phyloP scores from a whole-genome alignment of 2,329 filamentous ascomycete species.

The Colletotrichum euphorbiae region DNA sequence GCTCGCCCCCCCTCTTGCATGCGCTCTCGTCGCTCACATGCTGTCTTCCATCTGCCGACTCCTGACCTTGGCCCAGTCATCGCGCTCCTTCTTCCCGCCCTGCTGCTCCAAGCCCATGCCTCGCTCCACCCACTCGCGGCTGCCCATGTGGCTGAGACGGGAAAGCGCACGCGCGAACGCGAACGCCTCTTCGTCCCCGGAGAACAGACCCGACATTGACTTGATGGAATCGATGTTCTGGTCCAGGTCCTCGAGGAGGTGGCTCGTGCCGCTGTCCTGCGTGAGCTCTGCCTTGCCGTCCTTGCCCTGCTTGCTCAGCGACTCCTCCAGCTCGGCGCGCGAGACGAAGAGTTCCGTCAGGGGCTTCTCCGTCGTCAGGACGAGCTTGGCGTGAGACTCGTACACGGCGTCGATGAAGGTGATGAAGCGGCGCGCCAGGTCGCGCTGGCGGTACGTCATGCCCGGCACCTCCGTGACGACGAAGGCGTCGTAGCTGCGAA shows the following conservation, averaged over 20 bases:
- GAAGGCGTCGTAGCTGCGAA: conserved; percentile 90
- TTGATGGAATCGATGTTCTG: conserved; percentile 88
- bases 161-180: conserved; percentile 92
- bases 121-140: conserved; percentile 92
- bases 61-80: conserved; percentile 73
- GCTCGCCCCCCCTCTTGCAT: not conserved
- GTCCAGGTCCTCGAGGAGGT: conserved; percentile 88
- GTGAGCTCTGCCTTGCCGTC: conserved; percentile 45
- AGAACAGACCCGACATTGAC: conserved; percentile 82
- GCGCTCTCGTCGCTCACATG: conserved; percentile 57
- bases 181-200: conserved; percentile 95
- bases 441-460: conserved; percentile 88
- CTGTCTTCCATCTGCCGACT: conserved; percentile 77
- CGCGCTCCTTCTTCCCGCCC: conserved; percentile 73
- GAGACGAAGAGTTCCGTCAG: conserved; percentile 88
- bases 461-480: conserved; percentile 91
- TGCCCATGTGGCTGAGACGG: conserved; percentile 91
- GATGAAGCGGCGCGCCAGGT: conserved; percentile 92
- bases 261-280: conserved; percentile 71
- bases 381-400: conserved; percentile 91
- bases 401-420: conserved; percentile 98
- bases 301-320: conserved; percentile 56
- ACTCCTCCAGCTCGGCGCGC: conserved; percentile 73
- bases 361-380: conserved; percentile 89
- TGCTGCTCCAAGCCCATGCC: conserved; percentile 74